phyloP scores from a whole-genome alignment of 768 basidiomycete genomes.

The Guyanaporus albipodus region DNA sequence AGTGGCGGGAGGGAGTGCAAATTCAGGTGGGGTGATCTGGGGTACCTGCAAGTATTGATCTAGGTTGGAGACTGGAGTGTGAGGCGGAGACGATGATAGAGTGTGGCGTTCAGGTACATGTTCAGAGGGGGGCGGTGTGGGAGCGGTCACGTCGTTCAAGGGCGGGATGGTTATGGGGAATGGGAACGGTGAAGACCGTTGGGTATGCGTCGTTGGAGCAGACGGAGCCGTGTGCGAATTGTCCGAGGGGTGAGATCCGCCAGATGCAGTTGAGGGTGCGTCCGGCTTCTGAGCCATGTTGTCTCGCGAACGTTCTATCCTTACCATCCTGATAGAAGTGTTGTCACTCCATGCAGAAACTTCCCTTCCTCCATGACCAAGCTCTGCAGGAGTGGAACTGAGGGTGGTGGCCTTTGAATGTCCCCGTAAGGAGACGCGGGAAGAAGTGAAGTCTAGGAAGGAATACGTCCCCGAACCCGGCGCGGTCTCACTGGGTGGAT shows the following conservation, averaged over 20 bases:
- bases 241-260: constrained; percentile 27
- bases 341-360: constrained; percentile 15
- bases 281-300: constrained; percentile 23
- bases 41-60: constrained; percentile 29
- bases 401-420: constrained; percentile 26
- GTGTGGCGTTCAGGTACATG: constrained; percentile 13
- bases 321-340: constrained; percentile 15
- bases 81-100: constrained; percentile 19
- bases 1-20: constrained; percentile 28
- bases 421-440: constrained; percentile 20
- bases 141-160: constrained; percentile 33
- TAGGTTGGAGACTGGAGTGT: constrained; percentile 3
- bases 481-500: constrained; percentile 18
- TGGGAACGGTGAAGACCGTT: constrained; percentile 35
- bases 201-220: constrained; percentile 21
- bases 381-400: constrained; percentile 27
- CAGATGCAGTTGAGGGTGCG: constrained; percentile 32
- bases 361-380: constrained; percentile 17
- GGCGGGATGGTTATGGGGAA: constrained; percentile 45
- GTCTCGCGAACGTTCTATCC: constrained; percentile 19
- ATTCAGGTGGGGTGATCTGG: constrained; percentile 22
- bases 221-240: constrained; percentile 20
- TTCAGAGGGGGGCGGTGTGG: constrained; percentile 17
- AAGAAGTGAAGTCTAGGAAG: constrained; percentile 31
- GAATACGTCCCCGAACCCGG: constrained; percentile 32